These are phyloP conservation scores for Penicillium sp. DNA, from an alignment of 2,329 filamentous ascomycete genomes.

Conservation along the genomic window DNA sequence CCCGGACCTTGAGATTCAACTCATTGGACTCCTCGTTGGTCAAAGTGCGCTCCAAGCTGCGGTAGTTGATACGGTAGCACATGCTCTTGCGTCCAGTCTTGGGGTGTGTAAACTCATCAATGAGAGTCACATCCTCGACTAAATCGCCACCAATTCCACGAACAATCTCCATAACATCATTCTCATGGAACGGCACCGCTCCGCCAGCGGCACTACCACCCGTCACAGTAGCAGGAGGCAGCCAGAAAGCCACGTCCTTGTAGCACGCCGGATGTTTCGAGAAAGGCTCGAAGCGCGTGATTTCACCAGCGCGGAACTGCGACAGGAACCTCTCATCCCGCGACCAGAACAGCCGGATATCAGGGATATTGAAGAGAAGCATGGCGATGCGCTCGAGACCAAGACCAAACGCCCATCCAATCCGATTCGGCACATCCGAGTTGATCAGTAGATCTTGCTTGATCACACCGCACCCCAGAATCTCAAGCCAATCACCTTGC, in stretches of 20 bases:
- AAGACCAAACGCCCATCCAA: constrained; percentile 95
- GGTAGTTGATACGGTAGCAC: constrained; percentile 92
- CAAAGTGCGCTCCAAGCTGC: constrained; percentile 86
- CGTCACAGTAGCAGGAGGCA: constrained; percentile 51
- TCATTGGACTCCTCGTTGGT: constrained; percentile 79
- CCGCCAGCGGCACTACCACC: constrained; percentile 42
- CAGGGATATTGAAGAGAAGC: constrained; percentile 93
- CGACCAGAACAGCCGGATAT: constrained; percentile 97
- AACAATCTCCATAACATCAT: constrained; percentile 96
- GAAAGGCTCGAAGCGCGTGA: constrained; percentile 76
- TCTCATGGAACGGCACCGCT: constrained; percentile 72
- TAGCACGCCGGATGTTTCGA: constrained; percentile 87
- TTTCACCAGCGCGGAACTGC: constrained; percentile 67
- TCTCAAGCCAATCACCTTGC: constrained; percentile 92
- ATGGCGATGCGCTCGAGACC: constrained; percentile 95
- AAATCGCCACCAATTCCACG: constrained; percentile 77
- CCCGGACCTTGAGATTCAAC: constrained; percentile 69
- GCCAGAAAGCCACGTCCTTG: constrained; percentile 95
- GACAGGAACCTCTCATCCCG: constrained; percentile 78
- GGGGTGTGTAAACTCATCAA: constrained; percentile 87
- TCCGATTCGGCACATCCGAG: constrained; percentile 70
- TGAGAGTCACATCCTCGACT: constrained; percentile 82
- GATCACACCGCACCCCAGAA: constrained; percentile 89
- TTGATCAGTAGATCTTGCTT: constrained; percentile 79
- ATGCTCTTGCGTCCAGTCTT: constrained; percentile 80